A percentile compares a stretch with the other conserved stretches of the same genome.
phyloP scores from a whole-genome alignment of 2,329 filamentous ascomycete genomes.

The Lecanoromycetidae sp. region DNA sequence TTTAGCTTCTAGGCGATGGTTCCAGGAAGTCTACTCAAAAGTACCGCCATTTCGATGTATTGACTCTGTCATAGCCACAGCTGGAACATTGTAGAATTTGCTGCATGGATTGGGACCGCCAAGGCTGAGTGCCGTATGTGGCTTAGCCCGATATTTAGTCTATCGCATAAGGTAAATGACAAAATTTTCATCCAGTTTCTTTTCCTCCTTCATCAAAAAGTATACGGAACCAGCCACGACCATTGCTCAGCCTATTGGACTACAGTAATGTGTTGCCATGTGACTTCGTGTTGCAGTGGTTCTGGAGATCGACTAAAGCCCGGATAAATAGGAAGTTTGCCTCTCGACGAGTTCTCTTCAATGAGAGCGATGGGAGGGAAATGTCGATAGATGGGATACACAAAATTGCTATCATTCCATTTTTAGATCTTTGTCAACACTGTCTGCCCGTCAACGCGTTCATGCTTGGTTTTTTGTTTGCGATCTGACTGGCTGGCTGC shows the following conservation, averaged over 20 bases:
- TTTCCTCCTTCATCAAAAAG: conserved; percentile 48
- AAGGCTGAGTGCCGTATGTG: not conserved
- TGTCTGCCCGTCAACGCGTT: not conserved
- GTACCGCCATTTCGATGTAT: too few species aligned
- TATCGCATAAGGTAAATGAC: not conserved
- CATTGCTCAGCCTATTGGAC: conserved; percentile 40
- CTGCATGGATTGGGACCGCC: too few species aligned
- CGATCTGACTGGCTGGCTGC: not conserved
- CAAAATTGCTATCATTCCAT: not conserved
- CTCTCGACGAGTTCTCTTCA: conserved; percentile 57
- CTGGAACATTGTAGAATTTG: not conserved
- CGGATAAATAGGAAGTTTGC: conserved; percentile 55
- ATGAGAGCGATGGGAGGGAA: conserved; percentile 57
- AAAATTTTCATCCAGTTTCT: conserved; percentile 15
- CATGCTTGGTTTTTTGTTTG: not conserved
- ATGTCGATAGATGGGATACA: conserved; percentile 63
- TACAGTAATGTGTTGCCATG: conserved; percentile 60
- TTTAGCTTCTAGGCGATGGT: too few species aligned
- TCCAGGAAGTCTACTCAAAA: too few species aligned
- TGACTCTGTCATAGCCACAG: too few species aligned
- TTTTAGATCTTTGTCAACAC: too few species aligned
- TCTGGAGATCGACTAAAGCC: conserved; percentile 51
- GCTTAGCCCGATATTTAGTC: conserved; percentile 13
- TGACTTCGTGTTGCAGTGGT: conserved; percentile 42
- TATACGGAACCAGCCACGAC: conserved; percentile 59